Percentiles rank a stretch among this genome's conserved stretches.
Evolutionary conservation across 805 yeast species (phyloP).

Genomic region (Candida coquimbonensis): DNA sequence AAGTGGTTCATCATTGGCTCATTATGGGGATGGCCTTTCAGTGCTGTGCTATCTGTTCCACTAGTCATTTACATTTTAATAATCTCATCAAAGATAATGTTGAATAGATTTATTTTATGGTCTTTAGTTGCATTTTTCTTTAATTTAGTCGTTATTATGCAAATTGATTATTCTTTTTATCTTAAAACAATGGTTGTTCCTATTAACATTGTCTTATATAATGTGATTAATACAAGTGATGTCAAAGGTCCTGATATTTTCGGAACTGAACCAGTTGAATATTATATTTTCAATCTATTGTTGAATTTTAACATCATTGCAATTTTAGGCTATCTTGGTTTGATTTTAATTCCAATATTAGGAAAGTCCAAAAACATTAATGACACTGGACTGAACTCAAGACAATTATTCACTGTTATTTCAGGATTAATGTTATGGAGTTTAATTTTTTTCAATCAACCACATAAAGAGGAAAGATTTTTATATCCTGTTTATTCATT

Average conservation of each 20-base stretch:
- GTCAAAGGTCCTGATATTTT: conserved; percentile 82
- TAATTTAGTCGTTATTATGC: conserved; percentile 25
- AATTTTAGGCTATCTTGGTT: conserved; percentile 35
- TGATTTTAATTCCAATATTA: conserved; percentile 24
- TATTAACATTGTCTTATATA: conserved; percentile 73
- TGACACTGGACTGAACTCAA: conserved; percentile 1
- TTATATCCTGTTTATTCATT: conserved; percentile 79
- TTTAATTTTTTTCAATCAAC: conserved; percentile 59
- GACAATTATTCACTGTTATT: conserved; percentile 21
- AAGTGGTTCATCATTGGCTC: conserved; percentile 58
- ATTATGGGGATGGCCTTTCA: conserved; percentile 88
- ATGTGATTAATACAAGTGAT: conserved; percentile 62
- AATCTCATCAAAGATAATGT: conserved; percentile 3
- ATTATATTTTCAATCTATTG: conserved; percentile 60
- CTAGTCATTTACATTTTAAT: conserved; percentile 35
- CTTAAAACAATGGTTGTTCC: conserved; percentile 62
- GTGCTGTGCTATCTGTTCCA: conserved; percentile 58
- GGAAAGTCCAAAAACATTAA: conserved; percentile 8
- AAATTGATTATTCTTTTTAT: conserved; percentile 58
- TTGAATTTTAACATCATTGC: conserved; percentile 65
- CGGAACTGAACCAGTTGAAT: conserved; percentile 75
- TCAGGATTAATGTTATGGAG: conserved; percentile 63
- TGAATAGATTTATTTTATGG: conserved; percentile 18
- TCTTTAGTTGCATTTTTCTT: conserved; percentile 18
- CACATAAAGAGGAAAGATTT: conserved; percentile 92